Evolutionary conservation across 140 eudicot species (phyloP), one percentile per base, ranked within the genome.

Genomic region (Flaveria floridana): DNA sequence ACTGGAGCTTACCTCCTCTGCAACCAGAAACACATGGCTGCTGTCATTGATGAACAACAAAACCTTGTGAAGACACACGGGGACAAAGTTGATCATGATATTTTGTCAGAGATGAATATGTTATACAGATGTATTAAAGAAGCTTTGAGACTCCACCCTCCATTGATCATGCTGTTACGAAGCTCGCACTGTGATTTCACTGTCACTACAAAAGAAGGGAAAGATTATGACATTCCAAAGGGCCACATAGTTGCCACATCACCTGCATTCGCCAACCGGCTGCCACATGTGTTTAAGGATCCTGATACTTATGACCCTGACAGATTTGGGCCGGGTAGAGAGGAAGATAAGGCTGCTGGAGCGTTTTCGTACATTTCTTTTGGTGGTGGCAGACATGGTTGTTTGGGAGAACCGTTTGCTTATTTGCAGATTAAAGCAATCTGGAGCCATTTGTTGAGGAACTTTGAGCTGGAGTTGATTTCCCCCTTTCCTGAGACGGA

Each of bases 361-460:
- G 88, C 96, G 4, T 94, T 94, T 78, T 94, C 99, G 1, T 94
- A 94, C 71, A 86, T 94, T 18, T 86, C 97, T 18, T 94, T 94
- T 47, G 99, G 99, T 75, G 99, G 99, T 20, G 99, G 99, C 0
- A 87, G 99, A 74, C 99, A 90, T 64, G 99, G 99, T 13, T 94
- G 99, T 75, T 74, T 94, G 5, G 99, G 99, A 16, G 97, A 94
- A 68, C 97, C 99, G 1, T 94, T 94, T 87, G 99, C 99, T 1
- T 90, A 94, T 82, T 66, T 94, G 64, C 99, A 94, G 65, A 94
- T 94, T 5, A 94, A 94, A 73, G 99, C 96, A 6, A 88, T 94
- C 46, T 94, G 99, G 99, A 94, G 97, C 51, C 97, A 88, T 83
- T 78, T 94, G 82, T 81, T 94, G 71, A 88, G 99, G 34, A 94